These are phyloP conservation scores for Ehretia macrophylla DNA, from an alignment of 257 asterid species.

Conservation along the genomic window DNA sequence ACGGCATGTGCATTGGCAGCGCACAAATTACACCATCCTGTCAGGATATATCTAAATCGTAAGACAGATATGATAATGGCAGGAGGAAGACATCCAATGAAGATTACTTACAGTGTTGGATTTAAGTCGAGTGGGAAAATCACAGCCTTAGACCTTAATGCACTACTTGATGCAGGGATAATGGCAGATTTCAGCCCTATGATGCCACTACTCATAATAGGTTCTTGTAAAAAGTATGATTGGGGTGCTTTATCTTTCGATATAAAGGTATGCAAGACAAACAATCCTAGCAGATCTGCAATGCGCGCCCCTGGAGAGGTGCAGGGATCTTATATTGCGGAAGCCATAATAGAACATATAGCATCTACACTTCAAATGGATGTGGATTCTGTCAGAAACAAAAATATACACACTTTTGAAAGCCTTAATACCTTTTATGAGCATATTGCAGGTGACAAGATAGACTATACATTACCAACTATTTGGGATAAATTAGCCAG, in stretches of 20 bases:
- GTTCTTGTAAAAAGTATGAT: slow-evolving; percentile 49
- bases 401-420: slow-evolving; percentile 55
- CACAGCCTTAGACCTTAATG: slow-evolving; percentile 63
- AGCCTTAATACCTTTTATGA: slow-evolving; percentile 45
- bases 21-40: slow-evolving; percentile 59
- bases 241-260: slow-evolving; percentile 69
- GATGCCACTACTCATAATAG: slow-evolving; percentile 33
- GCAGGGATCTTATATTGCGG: slow-evolving; percentile 68
- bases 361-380: slow-evolving; percentile 47
- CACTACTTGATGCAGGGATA: slow-evolving; percentile 59
- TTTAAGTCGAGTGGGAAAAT: slow-evolving; percentile 63
- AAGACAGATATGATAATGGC: slow-evolving; percentile 60
- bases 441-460: slow-evolving; percentile 25
- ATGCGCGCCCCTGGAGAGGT: slow-evolving; percentile 82
- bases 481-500: slow-evolving; percentile 53
- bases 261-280: slow-evolving; percentile 63
- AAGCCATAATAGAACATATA: slow-evolving; percentile 59
- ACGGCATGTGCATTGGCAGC: slow-evolving; percentile 81
- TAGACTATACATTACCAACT: slow-evolving; percentile 48
- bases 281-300: slow-evolving; percentile 53
- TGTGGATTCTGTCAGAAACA: slow-evolving; percentile 40
- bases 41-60: slow-evolving; percentile 55
- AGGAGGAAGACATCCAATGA: slow-evolving; percentile 81
- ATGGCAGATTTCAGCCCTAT: slow-evolving; percentile 45
- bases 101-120: slow-evolving; percentile 61